A percentile compares a stretch with the other conserved stretches of the same genome.
These are phyloP conservation scores for Alternaria consortialis DNA, from an alignment of 2,329 filamentous ascomycete genomes.

Conservation along the genomic window DNA sequence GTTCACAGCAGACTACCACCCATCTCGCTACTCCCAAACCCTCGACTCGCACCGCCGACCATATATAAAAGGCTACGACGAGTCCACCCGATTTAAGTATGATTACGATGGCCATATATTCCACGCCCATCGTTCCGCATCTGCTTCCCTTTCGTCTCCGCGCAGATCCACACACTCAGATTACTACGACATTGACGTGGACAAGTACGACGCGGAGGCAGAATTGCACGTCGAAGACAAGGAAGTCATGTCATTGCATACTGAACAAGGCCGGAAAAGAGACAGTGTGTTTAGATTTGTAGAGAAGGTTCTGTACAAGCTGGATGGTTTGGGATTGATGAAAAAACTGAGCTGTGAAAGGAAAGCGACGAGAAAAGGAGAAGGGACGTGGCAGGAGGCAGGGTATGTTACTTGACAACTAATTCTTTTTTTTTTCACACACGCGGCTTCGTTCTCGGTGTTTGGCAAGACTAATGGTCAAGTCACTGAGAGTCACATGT, in stretches of 20 bases:
- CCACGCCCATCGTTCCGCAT: conserved; percentile 20
- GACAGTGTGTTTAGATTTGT: conserved; percentile 17
- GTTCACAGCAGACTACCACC: not conserved
- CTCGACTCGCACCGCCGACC: not conserved
- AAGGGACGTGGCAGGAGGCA: not conserved
- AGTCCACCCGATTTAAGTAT: conserved; percentile 16
- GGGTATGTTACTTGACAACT: conserved; percentile 1
- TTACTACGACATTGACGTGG: conserved; percentile 21
- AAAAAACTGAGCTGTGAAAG: conserved; percentile 7
- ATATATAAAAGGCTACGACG: conserved; percentile 20
- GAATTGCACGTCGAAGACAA: not conserved
- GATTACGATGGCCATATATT: conserved; percentile 29
- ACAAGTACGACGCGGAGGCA: conserved; percentile 1
- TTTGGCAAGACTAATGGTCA: not conserved
- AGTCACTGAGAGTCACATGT: not conserved
- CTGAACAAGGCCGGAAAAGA: conserved; percentile 3
- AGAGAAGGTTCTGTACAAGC: conserved; percentile 17
- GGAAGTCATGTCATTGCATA: not conserved
- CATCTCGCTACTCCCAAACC: not conserved
- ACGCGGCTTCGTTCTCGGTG: not conserved
- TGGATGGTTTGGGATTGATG: conserved; percentile 21
- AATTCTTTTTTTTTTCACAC: not conserved
- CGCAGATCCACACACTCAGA: conserved; percentile 6
- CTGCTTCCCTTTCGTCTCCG: not conserved
- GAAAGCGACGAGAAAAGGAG: not conserved